A percentile compares a stretch with the other conserved stretches of the same genome.
These are phyloP conservation scores for Xylariales sp. DNA, from an alignment of 2,329 filamentous ascomycete species.

Conservation along the genomic window DNA sequence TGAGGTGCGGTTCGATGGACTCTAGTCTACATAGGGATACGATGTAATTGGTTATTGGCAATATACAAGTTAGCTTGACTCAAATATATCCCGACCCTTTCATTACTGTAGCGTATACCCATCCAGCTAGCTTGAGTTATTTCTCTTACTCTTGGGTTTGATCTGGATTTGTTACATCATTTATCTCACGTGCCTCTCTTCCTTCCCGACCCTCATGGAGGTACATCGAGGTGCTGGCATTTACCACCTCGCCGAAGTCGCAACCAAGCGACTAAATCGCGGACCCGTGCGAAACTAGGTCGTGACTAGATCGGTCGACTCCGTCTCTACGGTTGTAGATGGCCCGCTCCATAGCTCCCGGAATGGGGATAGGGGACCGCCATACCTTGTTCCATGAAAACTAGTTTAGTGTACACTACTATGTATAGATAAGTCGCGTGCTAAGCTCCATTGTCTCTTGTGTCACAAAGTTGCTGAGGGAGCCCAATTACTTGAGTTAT, in stretches of 20 bases:
- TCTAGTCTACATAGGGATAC: neutral
- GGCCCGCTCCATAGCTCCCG: conserved; percentile 29
- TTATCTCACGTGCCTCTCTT: neutral
- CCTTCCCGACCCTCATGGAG: neutral
- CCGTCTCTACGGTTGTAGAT: conserved; percentile 25
- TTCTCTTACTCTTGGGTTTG: neutral
- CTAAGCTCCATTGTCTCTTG: conserved; percentile 13
- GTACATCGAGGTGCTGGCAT: neutral
- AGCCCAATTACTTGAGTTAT: conserved; percentile 13
- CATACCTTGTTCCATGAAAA: conserved; percentile 2
- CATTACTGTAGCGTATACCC: neutral
- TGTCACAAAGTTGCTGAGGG: conserved; percentile 13
- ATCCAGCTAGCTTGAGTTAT: neutral
- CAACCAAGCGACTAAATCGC: conserved; percentile 9
- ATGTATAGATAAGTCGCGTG: conserved; percentile 9
- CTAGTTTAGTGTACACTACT: conserved; percentile 18
- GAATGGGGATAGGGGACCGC: conserved; percentile 28
- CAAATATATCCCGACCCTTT: neutral
- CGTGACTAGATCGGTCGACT: conserved; percentile 19
- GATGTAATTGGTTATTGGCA: neutral
- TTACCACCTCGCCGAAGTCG: conserved; percentile 9
- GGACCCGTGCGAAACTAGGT: conserved; percentile 20
- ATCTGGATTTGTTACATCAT: neutral
- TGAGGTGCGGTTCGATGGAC: neutral
- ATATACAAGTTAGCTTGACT: neutral